A percentile compares a stretch with the other conserved stretches of the same genome.
These are phyloP conservation scores for Pilatotrama ljubarskyi DNA, from an alignment of 768 basidiomycete species.

Conservation along the genomic window DNA sequence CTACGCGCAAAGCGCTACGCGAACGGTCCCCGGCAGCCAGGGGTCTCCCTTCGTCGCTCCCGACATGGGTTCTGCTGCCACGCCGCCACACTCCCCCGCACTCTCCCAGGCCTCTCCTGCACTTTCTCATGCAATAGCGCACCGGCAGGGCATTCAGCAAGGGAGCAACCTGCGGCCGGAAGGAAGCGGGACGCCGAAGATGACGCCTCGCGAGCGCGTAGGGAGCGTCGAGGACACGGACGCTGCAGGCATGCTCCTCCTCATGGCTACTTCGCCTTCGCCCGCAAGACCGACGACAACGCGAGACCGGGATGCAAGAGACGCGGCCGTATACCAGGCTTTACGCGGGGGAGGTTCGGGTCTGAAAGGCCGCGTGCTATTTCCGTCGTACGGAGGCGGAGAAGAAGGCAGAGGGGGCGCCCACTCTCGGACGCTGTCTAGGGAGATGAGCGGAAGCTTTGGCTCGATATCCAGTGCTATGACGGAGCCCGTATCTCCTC, in stretches of 20 bases:
- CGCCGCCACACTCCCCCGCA: conserved; percentile 33
- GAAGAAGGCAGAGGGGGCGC: conserved; percentile 17
- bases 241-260: conserved; percentile 84
- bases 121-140: conserved; percentile 20
- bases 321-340: conserved; percentile 56
- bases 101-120: conserved; percentile 19
- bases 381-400: conserved; percentile 41
- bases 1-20: conserved; percentile 66
- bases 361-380: conserved; percentile 69
- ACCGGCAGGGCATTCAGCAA: conserved; percentile 9
- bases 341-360: conserved; percentile 49
- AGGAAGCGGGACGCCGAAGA: conserved; percentile 26
- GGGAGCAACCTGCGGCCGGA: conserved; percentile 19
- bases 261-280: conserved; percentile 82
- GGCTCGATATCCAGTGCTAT: conserved; percentile 40
- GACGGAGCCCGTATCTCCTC: conserved; percentile 21
- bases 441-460: conserved; percentile 45
- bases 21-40: conserved; percentile 44
- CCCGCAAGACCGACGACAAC: conserved; percentile 62
- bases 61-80: conserved; percentile 35
- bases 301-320: conserved; percentile 46
- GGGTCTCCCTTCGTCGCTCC: conserved; percentile 36
- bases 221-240: conserved; percentile 54
- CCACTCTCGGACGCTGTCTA: conserved; percentile 19
- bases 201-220: conserved; percentile 19